A percentile compares a stretch with the other conserved stretches of the same genome.
Evolutionary conservation across 108 stramenopile species (phyloP).

Genomic region (Cyclotella distinguenda): DNA sequence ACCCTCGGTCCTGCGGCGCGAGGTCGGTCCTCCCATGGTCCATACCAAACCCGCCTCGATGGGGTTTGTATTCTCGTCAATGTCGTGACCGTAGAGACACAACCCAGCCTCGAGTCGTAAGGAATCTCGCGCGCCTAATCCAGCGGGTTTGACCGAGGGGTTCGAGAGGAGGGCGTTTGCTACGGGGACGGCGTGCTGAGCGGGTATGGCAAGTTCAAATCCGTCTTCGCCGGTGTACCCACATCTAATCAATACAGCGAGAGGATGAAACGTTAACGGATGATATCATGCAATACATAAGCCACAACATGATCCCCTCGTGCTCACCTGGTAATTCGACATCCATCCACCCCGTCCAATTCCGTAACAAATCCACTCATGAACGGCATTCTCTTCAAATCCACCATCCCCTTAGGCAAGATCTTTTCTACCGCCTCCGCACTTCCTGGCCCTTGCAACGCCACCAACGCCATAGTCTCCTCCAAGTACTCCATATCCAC

Average conservation of each 20-base stretch:
- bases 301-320: no score
- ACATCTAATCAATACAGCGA: slow-evolving; percentile 63
- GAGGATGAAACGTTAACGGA: no score
- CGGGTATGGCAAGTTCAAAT: slow-evolving; percentile 94
- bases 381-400: slow-evolving; percentile 90
- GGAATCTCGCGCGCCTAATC: slow-evolving; percentile 97
- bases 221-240: slow-evolving; percentile 99
- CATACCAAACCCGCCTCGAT: slow-evolving; percentile 90
- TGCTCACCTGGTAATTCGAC: slow-evolving; percentile 86
- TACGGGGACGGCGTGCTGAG: slow-evolving; percentile 74
- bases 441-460: slow-evolving; percentile 95
- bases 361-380: slow-evolving; percentile 90
- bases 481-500: slow-evolving; percentile 91
- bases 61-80: slow-evolving; percentile 93
- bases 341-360: slow-evolving; percentile 88
- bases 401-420: slow-evolving; percentile 75
- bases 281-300: no score
- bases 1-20: slow-evolving; percentile 87
- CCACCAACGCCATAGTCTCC: slow-evolving; percentile 90
- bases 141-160: slow-evolving; percentile 84
- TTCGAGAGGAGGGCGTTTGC: slow-evolving; percentile 78
- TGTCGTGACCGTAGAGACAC: slow-evolving; percentile 98
- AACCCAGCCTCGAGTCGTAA: slow-evolving; percentile 98
- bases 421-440: slow-evolving; percentile 77
- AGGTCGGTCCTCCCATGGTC: slow-evolving; percentile 93